Base-by-base conservation (phyloP, 1,284 basidiomycete species). In the Puccinia horiana region DNA sequence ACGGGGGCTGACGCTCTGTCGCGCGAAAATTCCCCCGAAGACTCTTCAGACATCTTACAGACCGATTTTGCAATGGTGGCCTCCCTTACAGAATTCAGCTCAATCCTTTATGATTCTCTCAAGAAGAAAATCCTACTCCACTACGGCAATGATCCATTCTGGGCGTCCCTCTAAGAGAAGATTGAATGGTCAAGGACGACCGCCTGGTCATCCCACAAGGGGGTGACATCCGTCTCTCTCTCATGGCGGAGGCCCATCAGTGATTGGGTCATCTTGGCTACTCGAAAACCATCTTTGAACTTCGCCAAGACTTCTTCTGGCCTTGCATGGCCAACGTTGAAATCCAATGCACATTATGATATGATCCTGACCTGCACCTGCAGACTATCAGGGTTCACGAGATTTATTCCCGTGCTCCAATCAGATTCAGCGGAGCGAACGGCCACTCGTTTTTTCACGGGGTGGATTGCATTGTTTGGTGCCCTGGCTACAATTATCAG, bases 261-360 rank as follows among this genome's bases (percentile, higher is more conserved):
- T 79, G 85, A 0, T 86, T 86, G 0, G 87, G 88, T 0, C 88
- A 89, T 81, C 88, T 88, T 76, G 87, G 88, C 0, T 84, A 85
- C 35, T 85, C 87, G n/a, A 89, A 89, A 75, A 85, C 84, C 23
- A 88, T 88, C 75, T 84, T 79, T 0, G 63, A 86, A 0, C 83
- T 89, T 0, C 82, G 84, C 0, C 72, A 83, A 6, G 85, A 85
- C 0, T 89, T 87, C 74, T 89, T 88, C 83, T 89, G 88, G 89
- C 88, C 87, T 0, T 84, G 86, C 26, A 89, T 89, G 88, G 40
- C 42, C 1, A 49, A 52, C 2, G 47, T 49, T 32, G 72, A 58
- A 58, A 26, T 58, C 56, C 11, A 9, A 6, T n/a, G 23, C 20
- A 14, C 35, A 42, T 42, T 42, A 40, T 20, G 37, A 70, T 26